Evolutionary conservation across 2,329 filamentous ascomycete genomes (phyloP), one percentile per base, ranked within the genome.

Genomic region (Cytospora schulzeri): DNA sequence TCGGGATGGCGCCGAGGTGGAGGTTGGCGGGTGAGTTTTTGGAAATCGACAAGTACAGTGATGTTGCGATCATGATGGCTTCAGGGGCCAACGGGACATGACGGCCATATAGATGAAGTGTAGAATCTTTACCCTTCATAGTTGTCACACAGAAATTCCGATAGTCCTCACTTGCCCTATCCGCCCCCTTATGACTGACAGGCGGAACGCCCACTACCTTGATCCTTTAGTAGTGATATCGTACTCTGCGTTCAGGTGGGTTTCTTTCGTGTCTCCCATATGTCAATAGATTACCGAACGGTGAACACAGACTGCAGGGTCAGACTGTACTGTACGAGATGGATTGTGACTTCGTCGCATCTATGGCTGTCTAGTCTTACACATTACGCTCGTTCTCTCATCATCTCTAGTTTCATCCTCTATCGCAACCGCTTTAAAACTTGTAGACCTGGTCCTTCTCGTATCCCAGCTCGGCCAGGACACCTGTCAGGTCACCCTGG

Each of bases 401-500:
- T 45, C 22, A 45, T 14, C 15, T 48, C 2, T 60, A 45, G 4
- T n/a, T n/a, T 28, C 48, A 11, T 17, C 41, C 29, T 31, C 29
- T 29, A 17, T 11, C 26, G 24, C n/a, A 31, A 56, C 11, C 7
- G 12, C 5, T 53, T 57, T 82, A 97, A 74, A 97, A 96, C 85
- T 98, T 98, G 84, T 92, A 97, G 41, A 98, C 93, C 82, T 98
- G 95, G 66, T 98, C 91, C 83, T 92, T 88, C 51, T 3, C 60
- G 60, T 67, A 67, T 15, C 93, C 93, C 45, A 97, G 82, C 72
- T 97, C 92, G 81, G 92, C 90, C 69, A 99, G 82, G 69, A 89
- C 82, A 68, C 91, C 95, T 11, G 81, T 82, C 69, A 99, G 83
- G 80, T 98, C 94, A 71, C 95, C 95, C 81, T 99, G 95, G 76